These are phyloP conservation scores for Aspergillus sp. DNA, from an alignment of 2,329 filamentous ascomycete genomes.

Conservation along the genomic window DNA sequence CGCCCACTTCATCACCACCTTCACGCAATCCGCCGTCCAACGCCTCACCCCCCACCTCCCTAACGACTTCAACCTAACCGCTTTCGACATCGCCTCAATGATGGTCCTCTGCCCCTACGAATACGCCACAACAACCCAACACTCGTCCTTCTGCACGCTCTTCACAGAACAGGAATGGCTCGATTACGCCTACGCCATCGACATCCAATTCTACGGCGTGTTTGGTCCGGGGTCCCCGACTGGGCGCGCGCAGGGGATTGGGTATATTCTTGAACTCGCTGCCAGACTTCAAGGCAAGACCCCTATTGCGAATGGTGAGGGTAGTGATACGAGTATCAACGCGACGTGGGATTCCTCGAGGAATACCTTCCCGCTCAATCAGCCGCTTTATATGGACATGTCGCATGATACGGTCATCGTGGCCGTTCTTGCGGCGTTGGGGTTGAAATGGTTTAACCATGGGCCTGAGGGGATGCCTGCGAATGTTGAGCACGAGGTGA, in stretches of 20 bases:
- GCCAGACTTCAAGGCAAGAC: conserved; percentile 44
- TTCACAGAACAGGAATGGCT: conserved; percentile 57
- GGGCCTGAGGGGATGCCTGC: conserved; percentile 26
- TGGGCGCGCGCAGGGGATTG: conserved; percentile 53
- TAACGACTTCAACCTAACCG: conserved; percentile 48
- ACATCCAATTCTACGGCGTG: conserved; percentile 51
- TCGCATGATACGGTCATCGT: conserved; percentile 55
- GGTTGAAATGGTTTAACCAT: conserved; percentile 52
- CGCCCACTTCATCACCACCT: conserved; percentile 43
- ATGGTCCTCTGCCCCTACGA: conserved; percentile 58
- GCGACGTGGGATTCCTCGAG: conserved; percentile 48
- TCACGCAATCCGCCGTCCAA: conserved; percentile 46
- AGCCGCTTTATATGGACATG: conserved; percentile 55
- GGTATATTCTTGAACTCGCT: conserved; percentile 53
- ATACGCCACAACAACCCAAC: conserved; percentile 50
- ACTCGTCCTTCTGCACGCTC: conserved; percentile 53
- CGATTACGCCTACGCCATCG: conserved; percentile 54
- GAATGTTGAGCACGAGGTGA: conserved; percentile 39
- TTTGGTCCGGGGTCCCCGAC: conserved; percentile 50
- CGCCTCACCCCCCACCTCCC: conserved; percentile 51
- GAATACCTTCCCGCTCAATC: conserved; percentile 47
- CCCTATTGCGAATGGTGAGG: too few species aligned
- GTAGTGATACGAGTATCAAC: conserved; percentile 52
- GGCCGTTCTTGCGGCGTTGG: conserved; percentile 52
- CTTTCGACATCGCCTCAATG: conserved; percentile 53